A percentile compares a stretch with the other conserved stretches of the same genome.
phyloP scores from a whole-genome alignment of 1,284 basidiomycete genomes.

The Ustanciosporium gigantosporum region DNA sequence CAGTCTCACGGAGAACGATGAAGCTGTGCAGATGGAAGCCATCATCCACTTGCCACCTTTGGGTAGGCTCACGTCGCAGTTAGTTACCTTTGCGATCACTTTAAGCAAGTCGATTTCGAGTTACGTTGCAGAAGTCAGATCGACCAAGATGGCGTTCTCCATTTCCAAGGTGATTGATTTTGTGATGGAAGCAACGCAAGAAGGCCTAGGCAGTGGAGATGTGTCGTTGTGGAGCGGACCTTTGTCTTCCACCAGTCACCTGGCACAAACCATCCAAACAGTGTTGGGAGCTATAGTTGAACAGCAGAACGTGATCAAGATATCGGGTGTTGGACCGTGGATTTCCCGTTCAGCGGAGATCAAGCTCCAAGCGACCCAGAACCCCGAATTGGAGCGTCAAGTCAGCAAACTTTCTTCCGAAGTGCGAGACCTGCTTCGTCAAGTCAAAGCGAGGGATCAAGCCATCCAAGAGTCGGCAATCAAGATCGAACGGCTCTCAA shows the following conservation, averaged over 20 bases:
- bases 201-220: constrained; percentile 34
- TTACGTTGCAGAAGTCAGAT: constrained; percentile 39
- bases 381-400: constrained; percentile 87
- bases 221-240: constrained; percentile 26
- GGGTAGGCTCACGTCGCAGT: constrained; percentile 42
- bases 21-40: constrained; percentile 49
- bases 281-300: constrained; percentile 45
- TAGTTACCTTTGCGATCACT: constrained; percentile 46
- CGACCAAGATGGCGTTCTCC: constrained; percentile 31
- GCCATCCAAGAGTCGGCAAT: constrained; percentile 82
- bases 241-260: constrained; percentile 24
- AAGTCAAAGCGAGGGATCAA: constrained; percentile 76
- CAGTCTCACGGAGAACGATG: constrained; percentile 46
- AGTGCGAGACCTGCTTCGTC: constrained; percentile 80
- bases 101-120: constrained; percentile 28
- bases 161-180: constrained; percentile 23
- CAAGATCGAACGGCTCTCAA: constrained; percentile 92
- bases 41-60: constrained; percentile 48
- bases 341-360: constrained; percentile 81
- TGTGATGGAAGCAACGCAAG: constrained; percentile 38
- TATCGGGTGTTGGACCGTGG: constrained; percentile 70
- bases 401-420: constrained; percentile 83
- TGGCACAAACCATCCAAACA: constrained; percentile 38
- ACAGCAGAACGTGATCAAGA: constrained; percentile 52
- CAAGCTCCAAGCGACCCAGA: constrained; percentile 78